A percentile compares a stretch with the other conserved stretches of the same genome.
Conservation (phyloP, 2,329 filamentous ascomycete species). For the Exophiala alcalophila region DNA sequence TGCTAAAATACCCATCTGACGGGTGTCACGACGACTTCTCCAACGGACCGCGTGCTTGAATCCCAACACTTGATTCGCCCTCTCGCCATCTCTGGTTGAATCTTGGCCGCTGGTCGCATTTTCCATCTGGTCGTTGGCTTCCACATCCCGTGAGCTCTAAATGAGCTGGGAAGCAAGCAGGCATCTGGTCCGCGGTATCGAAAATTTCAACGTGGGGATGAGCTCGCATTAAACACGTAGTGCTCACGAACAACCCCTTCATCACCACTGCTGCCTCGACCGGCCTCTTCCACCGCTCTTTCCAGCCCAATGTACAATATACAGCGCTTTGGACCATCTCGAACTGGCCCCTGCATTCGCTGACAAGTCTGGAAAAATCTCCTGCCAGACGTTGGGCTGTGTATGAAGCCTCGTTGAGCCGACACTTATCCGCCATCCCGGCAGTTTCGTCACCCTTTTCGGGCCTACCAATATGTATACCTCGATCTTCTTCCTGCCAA, state of each 20-base stretch:
- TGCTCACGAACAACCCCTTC: conserved; percentile 1
- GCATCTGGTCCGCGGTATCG: conserved; percentile 11
- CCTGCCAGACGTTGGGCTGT: background rate
- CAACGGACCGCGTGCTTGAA: conserved; percentile 23
- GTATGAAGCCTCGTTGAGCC: conserved; percentile 10
- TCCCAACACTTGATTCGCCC: conserved; percentile 20
- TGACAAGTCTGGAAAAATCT: conserved; percentile 7
- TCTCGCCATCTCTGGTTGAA: conserved; percentile 8
- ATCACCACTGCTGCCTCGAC: conserved; percentile 4
- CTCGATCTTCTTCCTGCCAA: conserved; percentile 8
- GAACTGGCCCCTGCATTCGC: conserved; percentile 6
- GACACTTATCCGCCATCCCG: conserved; percentile 6
- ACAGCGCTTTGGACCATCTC: conserved; percentile 7
- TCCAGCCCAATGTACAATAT: conserved; percentile 14
- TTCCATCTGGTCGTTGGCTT: conserved; percentile 4
- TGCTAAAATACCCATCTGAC: conserved; percentile 10
- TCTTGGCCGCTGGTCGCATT: conserved; percentile 12
- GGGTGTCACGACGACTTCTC: conserved; percentile 7
- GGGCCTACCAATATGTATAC: conserved; percentile 28
- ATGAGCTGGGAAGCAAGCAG: background rate
- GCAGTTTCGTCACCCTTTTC: conserved; percentile 4
- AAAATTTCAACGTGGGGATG: conserved; percentile 22
- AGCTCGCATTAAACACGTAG: conserved; percentile 14
- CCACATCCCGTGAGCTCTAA: conserved; percentile 7
- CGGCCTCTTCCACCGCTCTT: conserved; percentile 12